Evolutionary conservation across 306 rosid species (phyloP).

Genomic region (apple (Malus domestica)): DNA sequence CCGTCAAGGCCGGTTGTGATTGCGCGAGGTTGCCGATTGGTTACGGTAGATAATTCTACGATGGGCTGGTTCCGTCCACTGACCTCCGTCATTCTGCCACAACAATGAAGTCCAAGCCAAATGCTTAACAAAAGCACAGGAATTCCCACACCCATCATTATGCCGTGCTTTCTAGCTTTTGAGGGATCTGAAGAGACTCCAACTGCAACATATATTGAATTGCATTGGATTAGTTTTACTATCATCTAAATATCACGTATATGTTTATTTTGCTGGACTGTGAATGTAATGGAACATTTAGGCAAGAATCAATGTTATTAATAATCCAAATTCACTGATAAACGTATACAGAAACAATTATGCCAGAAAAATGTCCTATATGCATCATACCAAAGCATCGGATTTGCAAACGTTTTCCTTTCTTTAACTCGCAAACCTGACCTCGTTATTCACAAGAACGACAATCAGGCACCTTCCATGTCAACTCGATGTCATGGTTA

Average conservation of each 20-base stretch:
- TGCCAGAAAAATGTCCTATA: not conserved
- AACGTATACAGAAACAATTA: not conserved
- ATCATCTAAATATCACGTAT: not conserved
- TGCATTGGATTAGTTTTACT: not conserved
- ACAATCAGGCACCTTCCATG: not conserved
- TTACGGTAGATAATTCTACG: not conserved
- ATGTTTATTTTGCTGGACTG: too few relatives aligned
- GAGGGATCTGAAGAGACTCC: not conserved
- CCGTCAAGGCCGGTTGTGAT: constrained; percentile 42
- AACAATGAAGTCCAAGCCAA: not conserved
- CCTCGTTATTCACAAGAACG: not conserved
- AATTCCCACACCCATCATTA: not conserved
- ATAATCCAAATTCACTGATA: too few relatives aligned
- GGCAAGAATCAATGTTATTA: not conserved
- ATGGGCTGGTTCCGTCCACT: constrained; percentile 17
- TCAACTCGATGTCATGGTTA: not conserved
- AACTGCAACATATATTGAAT: not conserved
- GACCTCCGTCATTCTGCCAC: not conserved
- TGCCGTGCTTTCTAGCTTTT: not conserved
- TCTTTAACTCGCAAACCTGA: not conserved
- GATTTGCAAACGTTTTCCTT: not conserved
- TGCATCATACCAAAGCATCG: not conserved
- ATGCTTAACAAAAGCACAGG: not conserved
- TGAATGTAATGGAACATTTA: too few relatives aligned
- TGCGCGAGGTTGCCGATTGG: not conserved